Percentiles rank a stretch among this genome's conserved stretches.
Evolutionary conservation across 768 basidiomycete species (phyloP).

Genomic region (Xerocomus brunneocitrinus): DNA sequence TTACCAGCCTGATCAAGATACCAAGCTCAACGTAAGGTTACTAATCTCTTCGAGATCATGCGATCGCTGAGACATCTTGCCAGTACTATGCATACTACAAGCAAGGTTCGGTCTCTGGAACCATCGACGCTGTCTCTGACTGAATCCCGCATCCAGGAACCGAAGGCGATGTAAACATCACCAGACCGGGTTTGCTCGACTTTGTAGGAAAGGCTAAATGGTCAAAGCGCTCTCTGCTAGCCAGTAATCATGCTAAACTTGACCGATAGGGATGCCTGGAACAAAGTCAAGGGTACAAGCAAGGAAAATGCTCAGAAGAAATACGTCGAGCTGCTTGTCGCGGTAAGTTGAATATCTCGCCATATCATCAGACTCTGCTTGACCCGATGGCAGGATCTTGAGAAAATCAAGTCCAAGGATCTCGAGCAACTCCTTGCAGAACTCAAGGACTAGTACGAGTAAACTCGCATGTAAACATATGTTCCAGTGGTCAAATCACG

Average conservation of each 20-base stretch:
- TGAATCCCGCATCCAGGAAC: slow-evolving; percentile 48
- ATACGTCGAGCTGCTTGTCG: slow-evolving; percentile 74
- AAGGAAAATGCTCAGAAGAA: slow-evolving; percentile 65
- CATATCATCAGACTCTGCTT: neutral
- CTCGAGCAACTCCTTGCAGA: slow-evolving; percentile 53
- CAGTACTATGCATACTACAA: slow-evolving; percentile 96
- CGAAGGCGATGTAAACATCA: slow-evolving; percentile 64
- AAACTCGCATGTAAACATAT: neutral
- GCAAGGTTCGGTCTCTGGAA: slow-evolving; percentile 55
- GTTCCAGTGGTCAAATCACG: neutral
- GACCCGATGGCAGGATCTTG: slow-evolving; percentile 48
- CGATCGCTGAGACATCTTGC: slow-evolving; percentile 5
- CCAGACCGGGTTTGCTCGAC: slow-evolving; percentile 72
- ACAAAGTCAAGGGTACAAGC: slow-evolving; percentile 60
- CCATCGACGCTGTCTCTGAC: neutral
- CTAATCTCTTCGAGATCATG: neutral
- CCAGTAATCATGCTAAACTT: neutral
- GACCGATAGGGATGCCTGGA: slow-evolving; percentile 81
- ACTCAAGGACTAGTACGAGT: slow-evolving; percentile 44
- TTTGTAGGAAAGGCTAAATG: slow-evolving; percentile 90
- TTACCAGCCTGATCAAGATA: slow-evolving; percentile 65
- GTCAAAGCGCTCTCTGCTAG: slow-evolving; percentile 35
- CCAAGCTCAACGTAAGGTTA: slow-evolving; percentile 71
- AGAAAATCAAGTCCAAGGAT: slow-evolving; percentile 42
- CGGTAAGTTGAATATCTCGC: slow-evolving; percentile 40